Base-by-base conservation (phyloP, 163 green algal species). In the Scenedesmus sp. region DNA sequence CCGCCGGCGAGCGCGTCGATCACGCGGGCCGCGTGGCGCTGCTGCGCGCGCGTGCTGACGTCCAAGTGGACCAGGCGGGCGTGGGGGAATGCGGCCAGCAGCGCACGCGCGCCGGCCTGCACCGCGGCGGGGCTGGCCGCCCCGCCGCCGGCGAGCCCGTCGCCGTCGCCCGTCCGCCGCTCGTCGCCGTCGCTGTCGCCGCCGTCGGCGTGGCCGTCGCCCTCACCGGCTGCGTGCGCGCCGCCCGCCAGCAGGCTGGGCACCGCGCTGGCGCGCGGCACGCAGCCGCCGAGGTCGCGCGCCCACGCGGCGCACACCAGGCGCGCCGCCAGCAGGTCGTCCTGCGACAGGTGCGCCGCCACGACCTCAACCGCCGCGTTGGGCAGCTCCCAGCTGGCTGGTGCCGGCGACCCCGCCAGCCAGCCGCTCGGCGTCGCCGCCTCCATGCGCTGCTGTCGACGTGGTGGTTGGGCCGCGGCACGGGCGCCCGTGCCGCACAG, bases 51-150 rank as follows among this genome's bases (percentile, higher is more conserved):
- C 10, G 51, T 42, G 67, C 67, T 64, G 51, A 76, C 56, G 14
- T 64, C 67, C 3, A 63, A 20, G 51, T 44, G 36, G 10, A 76
- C 14, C 20, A 20, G 42, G 7, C 64, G 33, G 24, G n/a, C 50
- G 36, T 76, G 51, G 10, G 67, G 67, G 18, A 67, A 67, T 5
- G 69, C 69, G n/a, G 39, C 54, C 33, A 60, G 14, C 42, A 72
- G 45, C 56, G 10, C 62, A 20, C 63, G 34, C n/a, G 13, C 39
- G 36, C 63, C n/a, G n/a, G n/a, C n/a, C n/a, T n/a, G n/a, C n/a
- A n/a, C n/a, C n/a, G n/a, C n/a, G n/a, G n/a, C n/a, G n/a, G n/a
- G n/a, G n/a, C n/a, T n/a, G n/a, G n/a, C n/a, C n/a, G n/a, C n/a
- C n/a, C n/a, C n/a, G n/a, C n/a, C n/a, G n/a, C n/a, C n/a, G n/a